phyloP scores from a whole-genome alignment of 352 stramenopile species.

The Phytophthora syringae region DNA sequence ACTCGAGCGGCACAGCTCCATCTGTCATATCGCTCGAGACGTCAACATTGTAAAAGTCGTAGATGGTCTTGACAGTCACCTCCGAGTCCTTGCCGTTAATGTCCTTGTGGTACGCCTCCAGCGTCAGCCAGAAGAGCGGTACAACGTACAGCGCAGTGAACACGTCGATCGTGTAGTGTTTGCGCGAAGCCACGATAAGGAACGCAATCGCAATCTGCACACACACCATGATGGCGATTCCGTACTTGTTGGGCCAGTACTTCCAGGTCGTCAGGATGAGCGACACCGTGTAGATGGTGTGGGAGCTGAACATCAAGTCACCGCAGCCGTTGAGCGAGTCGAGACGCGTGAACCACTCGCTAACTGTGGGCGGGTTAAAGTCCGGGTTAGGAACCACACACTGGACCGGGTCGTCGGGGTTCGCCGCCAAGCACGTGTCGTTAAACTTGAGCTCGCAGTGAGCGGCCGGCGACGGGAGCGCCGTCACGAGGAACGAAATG shows the following conservation, averaged over 20 bases:
- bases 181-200: conserved; percentile 88
- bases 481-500: conserved; percentile 82
- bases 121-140: conserved; percentile 83
- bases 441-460: conserved; percentile 84
- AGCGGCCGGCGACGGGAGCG: conserved; percentile 66
- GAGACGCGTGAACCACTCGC: conserved; percentile 73
- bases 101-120: conserved; percentile 82
- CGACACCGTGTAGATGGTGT: conserved; percentile 93
- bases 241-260: conserved; percentile 86
- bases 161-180: conserved; percentile 93
- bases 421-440: conserved; percentile 53
- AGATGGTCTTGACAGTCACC: conserved; percentile 69
- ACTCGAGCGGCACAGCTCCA: conserved; percentile 29
- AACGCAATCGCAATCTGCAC: conserved; percentile 87
- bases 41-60: conserved; percentile 67
- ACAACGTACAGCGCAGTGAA: conserved; percentile 91
- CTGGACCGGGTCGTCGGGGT: conserved; percentile 56
- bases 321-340: conserved; percentile 88
- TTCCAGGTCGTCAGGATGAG: conserved; percentile 88
- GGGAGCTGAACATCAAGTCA: conserved; percentile 93
- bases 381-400: conserved; percentile 78
- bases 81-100: conserved; percentile 83
- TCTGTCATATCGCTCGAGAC: conserved; percentile 38
- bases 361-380: conserved; percentile 61
- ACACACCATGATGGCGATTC: conserved; percentile 75